These are phyloP conservation scores for Fraxinus nigra DNA, from an alignment of 305 asterid species.

Conservation along the genomic window DNA sequence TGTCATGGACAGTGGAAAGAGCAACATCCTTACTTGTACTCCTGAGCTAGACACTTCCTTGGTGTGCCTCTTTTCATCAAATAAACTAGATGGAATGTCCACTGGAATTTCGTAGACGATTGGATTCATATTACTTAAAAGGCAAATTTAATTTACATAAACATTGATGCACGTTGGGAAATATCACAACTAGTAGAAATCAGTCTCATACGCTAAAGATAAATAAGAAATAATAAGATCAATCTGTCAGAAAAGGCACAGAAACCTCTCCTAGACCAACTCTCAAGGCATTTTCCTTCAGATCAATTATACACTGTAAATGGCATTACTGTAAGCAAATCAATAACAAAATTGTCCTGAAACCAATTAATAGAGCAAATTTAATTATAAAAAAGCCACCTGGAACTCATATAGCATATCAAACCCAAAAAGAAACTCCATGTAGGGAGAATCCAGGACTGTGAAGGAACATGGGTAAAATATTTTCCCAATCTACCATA, in stretches of 20 bases:
- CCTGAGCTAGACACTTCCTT: slow-evolving; percentile 86
- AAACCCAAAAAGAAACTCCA: slow-evolving; percentile 95
- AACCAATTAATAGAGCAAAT: slow-evolving; percentile 14
- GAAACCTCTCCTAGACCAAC: slow-evolving; percentile 97
- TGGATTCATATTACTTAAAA: background rate
- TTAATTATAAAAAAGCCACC: slow-evolving; percentile 36
- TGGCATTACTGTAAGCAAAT: slow-evolving; percentile 19
- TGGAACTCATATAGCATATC: slow-evolving; percentile 98
- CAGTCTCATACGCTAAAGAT: background rate
- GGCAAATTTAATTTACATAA: background rate
- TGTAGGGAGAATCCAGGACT: slow-evolving; percentile 88
- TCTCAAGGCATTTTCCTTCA: slow-evolving; percentile 86
- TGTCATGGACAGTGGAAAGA: background rate
- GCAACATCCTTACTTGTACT: slow-evolving; percentile 51
- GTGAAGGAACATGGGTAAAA: slow-evolving; percentile 89
- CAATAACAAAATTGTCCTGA: slow-evolving; percentile 17
- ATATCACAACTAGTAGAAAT: background rate
- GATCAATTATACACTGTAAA: slow-evolving; percentile 85
- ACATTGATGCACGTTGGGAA: slow-evolving; percentile 6
- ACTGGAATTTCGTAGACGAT: slow-evolving; percentile 40
- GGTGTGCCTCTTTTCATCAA: slow-evolving; percentile 55
- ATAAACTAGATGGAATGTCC: slow-evolving; percentile 73
- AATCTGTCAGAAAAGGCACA: slow-evolving; percentile 86
- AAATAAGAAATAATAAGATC: slow-evolving; percentile 10
- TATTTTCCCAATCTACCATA: slow-evolving; percentile 63